Conservation (phyloP, 1,284 basidiomycete species). For the Austropuccinia psidii region DNA sequence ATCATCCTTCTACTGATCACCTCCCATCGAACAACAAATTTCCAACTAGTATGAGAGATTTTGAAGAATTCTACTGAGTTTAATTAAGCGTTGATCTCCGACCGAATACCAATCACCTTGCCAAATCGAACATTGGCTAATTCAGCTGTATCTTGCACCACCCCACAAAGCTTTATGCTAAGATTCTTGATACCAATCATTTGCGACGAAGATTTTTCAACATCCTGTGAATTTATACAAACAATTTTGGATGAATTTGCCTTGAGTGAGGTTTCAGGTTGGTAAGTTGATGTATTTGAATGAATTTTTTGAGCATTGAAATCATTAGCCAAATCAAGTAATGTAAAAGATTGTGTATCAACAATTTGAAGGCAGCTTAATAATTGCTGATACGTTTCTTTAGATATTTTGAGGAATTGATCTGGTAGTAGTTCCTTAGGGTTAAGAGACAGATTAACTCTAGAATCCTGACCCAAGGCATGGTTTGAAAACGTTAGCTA, state of each 20-base stretch:
- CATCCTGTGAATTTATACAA: too few species aligned
- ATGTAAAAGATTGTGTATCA: constrained; percentile 57
- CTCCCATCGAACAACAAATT: constrained; percentile 80
- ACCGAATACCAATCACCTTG: constrained; percentile 65
- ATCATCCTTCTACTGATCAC: constrained; percentile 79
- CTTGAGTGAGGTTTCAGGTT: neutral
- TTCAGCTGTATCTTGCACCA: constrained; percentile 70
- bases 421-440: constrained; percentile 62
- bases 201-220: too few species aligned
- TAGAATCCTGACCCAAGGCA: constrained; percentile 21
- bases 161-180: constrained; percentile 61
- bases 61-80: constrained; percentile 66
- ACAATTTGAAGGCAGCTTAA: constrained; percentile 65
- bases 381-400: constrained; percentile 60
- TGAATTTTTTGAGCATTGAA: neutral
- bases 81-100: constrained; percentile 68
- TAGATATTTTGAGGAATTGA: constrained; percentile 61
- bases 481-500: constrained; percentile 15
- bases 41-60: constrained; percentile 77
- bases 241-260: too few species aligned
- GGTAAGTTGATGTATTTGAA: constrained; percentile 20
- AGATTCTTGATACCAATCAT: constrained; percentile 47
- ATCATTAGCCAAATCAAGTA: constrained; percentile 17
- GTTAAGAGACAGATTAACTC: constrained; percentile 52
- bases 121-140: constrained; percentile 72